These are phyloP conservation scores for Linum lewisii DNA, from an alignment of 345 rosid genomes.

Conservation along the genomic window DNA sequence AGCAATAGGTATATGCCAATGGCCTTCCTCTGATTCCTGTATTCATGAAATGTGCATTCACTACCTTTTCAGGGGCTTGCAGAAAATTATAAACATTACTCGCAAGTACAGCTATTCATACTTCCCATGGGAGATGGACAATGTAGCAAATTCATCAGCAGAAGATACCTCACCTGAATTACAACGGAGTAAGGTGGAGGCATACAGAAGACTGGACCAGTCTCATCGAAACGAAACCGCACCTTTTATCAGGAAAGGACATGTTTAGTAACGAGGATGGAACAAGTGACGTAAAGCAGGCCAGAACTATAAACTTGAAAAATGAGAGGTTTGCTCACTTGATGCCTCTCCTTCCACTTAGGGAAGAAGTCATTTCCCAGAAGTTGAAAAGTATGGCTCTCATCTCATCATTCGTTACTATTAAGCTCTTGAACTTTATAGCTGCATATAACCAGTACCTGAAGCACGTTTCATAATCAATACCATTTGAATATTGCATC, in stretches of 20 bases:
- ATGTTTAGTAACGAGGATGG: background rate
- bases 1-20: conserved; percentile 61
- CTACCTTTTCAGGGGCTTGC: background rate
- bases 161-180: conserved; percentile 39
- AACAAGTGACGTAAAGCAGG: background rate
- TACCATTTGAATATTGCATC: conserved; percentile 10
- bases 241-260: conserved; percentile 29
- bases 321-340: conserved; percentile 33
- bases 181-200: conserved; percentile 53
- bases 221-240: conserved; percentile 39
- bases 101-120: background rate
- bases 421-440: conserved; percentile 49
- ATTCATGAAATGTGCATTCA: background rate
- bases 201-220: conserved; percentile 49
- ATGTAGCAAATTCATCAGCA: background rate
- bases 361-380: conserved; percentile 64
- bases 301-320: background rate
- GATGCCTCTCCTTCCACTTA: conserved; percentile 77
- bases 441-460: conserved; percentile 87
- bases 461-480: conserved; percentile 29
- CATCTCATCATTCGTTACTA: conserved; percentile 77
- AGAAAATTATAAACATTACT: background rate
- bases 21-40: conserved; percentile 65
- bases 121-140: background rate
- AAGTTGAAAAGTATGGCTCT: conserved; percentile 71